Base-by-base conservation (phyloP, 805 yeast genomes). In the Kurtzmaniella fragi region DNA sequence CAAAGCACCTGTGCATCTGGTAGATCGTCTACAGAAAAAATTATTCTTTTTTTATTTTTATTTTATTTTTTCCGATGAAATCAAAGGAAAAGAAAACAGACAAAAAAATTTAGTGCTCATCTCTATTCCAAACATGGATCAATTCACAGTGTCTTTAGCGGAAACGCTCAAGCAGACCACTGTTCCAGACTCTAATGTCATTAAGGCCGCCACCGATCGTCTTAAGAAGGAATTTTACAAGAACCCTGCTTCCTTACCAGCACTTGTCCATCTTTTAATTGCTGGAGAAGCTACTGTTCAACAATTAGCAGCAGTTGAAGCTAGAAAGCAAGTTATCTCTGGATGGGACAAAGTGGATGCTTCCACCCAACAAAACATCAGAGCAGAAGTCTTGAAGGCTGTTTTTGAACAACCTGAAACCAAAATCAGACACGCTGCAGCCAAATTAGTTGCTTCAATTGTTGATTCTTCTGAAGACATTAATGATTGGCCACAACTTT, bases 221-320 rank as follows among this genome's bases (percentile, higher is more conserved):
- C 75, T 93, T 56, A 78, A 82, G 55, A 72, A 78, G 47, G 89
- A 85, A 38, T 81, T 82, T 60, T 89, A 85, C 67, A 68, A 77
- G 42, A 77, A 80, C 51, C 77, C 86, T 20, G 67, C 75, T 49
- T 76, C 91, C 14, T 73, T 91, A 43, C 93, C 95, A 14, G 82
- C 95, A 9, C 71, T 91, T 59, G 70, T 91, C 51, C 93, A 86
- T 54, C 77, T 93, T 44, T 72, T 88, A 55, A 73, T 71, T 48
- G 80, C 82, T 49, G 64, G 73, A 31, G 81, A 81, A 52, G 82
- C 77, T 47, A 85, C 84, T 53, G 59, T 90, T 50, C 84, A 86
- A 54, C 95, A 89, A 63, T 73, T 93, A 45, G 95, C 97, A n/a
- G 95, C 96, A 45, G 96, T 93, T 46, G 99, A 93, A 68, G 88